Conservation (phyloP, 495 filamentous ascomycete genomes). For the Talaromyces borbonicus region DNA sequence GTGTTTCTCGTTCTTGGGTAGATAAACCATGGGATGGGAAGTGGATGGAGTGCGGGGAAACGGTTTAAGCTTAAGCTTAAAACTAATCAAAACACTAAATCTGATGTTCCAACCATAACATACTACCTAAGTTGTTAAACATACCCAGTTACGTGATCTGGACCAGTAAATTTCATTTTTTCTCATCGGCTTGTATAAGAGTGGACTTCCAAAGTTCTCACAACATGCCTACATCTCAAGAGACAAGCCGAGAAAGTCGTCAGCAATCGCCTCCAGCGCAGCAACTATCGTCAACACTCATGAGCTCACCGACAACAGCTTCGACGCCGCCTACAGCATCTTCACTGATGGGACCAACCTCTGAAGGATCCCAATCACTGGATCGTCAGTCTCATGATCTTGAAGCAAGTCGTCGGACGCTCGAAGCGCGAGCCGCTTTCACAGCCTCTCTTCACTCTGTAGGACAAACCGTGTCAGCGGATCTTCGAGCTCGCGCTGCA, state of each 20-base stretch:
- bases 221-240: neutral
- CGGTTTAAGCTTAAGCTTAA: neutral
- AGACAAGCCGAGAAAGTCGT: neutral
- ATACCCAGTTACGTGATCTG: no score
- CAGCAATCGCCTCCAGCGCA: neutral
- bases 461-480: conserved; percentile 53
- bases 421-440: conserved; percentile 66
- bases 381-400: neutral
- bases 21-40: no score
- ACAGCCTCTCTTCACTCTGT: conserved; percentile 69
- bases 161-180: no score
- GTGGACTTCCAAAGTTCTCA: no score
- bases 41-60: neutral
- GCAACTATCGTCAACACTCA: neutral
- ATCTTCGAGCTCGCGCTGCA: conserved; percentile 63
- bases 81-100: no score
- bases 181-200: no score
- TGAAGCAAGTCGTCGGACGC: conserved; percentile 27
- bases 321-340: conserved; percentile 9
- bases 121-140: no score
- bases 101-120: no score
- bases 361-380: conserved; percentile 5
- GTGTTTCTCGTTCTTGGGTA: neutral
- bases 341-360: conserved; percentile 8
- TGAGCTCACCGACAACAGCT: neutral